These are phyloP conservation scores for Colletotrichum coccodes DNA, from an alignment of 2,329 filamentous ascomycete genomes.

Conservation along the genomic window DNA sequence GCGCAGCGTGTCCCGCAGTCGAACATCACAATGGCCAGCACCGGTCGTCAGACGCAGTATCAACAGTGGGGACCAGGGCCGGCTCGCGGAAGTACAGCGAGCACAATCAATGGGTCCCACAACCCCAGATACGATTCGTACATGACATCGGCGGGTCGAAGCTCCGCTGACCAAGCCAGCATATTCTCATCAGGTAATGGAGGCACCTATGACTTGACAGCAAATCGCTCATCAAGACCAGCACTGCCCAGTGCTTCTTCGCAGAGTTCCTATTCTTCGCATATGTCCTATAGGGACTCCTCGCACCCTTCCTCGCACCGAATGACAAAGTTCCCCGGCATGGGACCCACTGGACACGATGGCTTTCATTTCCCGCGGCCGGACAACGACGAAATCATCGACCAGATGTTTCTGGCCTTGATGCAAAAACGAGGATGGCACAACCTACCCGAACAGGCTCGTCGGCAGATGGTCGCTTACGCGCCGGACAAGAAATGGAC, in stretches of 20 bases:
- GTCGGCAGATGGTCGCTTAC: slow-evolving; percentile 95
- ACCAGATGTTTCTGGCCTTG: slow-evolving; percentile 89
- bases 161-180: slow-evolving; percentile 63
- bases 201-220: slow-evolving; percentile 52
- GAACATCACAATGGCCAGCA: slow-evolving; percentile 77
- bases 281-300: slow-evolving; percentile 45
- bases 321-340: slow-evolving; percentile 62
- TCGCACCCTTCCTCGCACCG: slow-evolving; percentile 65
- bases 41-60: slow-evolving; percentile 77
- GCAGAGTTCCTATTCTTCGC: slow-evolving; percentile 63
- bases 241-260: slow-evolving; percentile 66
- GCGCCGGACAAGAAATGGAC: slow-evolving; percentile 97
- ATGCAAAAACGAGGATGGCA: slow-evolving; percentile 99
- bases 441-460: slow-evolving; percentile 93
- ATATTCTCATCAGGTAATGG: slow-evolving; percentile 68
- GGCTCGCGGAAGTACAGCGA: slow-evolving; percentile 63
- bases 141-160: slow-evolving; percentile 67
- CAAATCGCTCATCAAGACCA: slow-evolving; percentile 60
- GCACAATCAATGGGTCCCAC: slow-evolving; percentile 59
- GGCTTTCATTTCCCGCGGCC: slow-evolving; percentile 76
- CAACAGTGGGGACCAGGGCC: slow-evolving; percentile 77
- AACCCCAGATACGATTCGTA: slow-evolving; percentile 74
- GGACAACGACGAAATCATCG: slow-evolving; percentile 83
- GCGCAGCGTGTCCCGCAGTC: slow-evolving; percentile 65
- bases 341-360: slow-evolving; percentile 50